Evolutionary conservation across 2,329 filamentous ascomycete genomes (phyloP), one percentile per base, ranked within the genome.

Genomic region (Paramyrothecium sp.): DNA sequence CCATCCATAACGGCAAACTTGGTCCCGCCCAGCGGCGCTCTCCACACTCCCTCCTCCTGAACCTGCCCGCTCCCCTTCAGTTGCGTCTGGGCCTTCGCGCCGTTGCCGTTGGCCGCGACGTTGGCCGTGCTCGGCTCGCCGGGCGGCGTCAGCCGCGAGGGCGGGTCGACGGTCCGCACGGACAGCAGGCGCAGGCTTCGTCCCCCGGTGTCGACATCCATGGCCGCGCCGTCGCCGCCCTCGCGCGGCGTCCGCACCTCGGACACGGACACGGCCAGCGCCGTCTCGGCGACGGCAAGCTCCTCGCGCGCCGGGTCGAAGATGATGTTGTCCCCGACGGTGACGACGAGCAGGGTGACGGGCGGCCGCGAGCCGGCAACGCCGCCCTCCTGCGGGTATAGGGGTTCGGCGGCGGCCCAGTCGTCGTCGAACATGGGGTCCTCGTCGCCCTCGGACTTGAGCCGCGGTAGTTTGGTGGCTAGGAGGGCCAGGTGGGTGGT

Each of bases 341-440:
- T 86, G 73, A 96, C 89, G 56, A 98, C 92, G 12, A 99, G 88
- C 20, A 99, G 83, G 3, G 94, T 97, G 56, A 99, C 85, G 0
- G 95, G 92, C 4, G 95, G 95, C 52, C 88, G 84, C 12, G 78
- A 70, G 0, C 67, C 66, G 19, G 69, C 64, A 21, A 66, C 60
- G 3, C 64, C 67, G 34, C 65, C 67, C 16, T 73, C 70, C 58
- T 81, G 82, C 1, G 87, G 83, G 76, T 96, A 99, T 30, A 99
- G 78, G 57, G 87, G 88, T 19, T 86, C 82, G 1, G 92, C 88
- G 17, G 89, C 90, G 62, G 90, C 91, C 95, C 95, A 99, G 77
- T 99, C 95, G 75, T 99, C 95, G 77, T 97, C 90, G 75, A 99
- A 99, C 70, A 97, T 88, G 13, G 95, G 95, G 66, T 99, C 95